A percentile compares a stretch with the other conserved stretches of the same genome.
phyloP scores from a whole-genome alignment of 345 rosid genomes.

The Alliaria petiolata region DNA sequence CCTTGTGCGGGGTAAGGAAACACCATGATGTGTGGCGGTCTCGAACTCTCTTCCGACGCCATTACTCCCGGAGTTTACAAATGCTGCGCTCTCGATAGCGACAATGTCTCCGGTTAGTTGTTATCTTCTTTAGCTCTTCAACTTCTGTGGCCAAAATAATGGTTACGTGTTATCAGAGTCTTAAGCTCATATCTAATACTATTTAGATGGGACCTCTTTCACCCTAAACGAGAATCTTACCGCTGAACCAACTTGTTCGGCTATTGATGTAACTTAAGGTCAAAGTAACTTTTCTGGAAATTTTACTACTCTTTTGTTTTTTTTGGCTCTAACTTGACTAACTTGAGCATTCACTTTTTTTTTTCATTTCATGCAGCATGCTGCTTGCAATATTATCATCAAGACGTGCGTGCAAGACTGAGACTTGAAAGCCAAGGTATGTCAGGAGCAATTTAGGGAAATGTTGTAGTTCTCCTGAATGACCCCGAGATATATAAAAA shows the following conservation, averaged over 20 bases:
- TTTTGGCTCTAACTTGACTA: neutral
- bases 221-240: too few relatives aligned
- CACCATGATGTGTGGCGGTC: conserved; percentile 48
- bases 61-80: neutral
- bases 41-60: neutral
- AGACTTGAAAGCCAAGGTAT: neutral
- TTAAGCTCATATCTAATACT: too few relatives aligned
- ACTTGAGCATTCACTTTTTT: neutral
- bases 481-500: neutral
- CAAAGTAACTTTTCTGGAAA: neutral
- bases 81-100: too few relatives aligned
- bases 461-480: neutral
- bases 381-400: neutral
- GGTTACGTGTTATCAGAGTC: neutral
- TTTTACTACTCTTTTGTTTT: neutral
- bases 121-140: neutral
- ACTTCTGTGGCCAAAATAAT: neutral
- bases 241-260: too few relatives aligned
- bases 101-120: neutral
- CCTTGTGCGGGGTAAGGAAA: conserved; percentile 81
- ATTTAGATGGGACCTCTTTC: too few relatives aligned
- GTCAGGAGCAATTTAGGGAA: neutral
- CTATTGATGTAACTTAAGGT: neutral
- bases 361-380: neutral
- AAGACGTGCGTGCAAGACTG: neutral